Evolutionary conservation across 2,329 filamentous ascomycete species (phyloP).

Genomic region (Cercospora sp.): DNA sequence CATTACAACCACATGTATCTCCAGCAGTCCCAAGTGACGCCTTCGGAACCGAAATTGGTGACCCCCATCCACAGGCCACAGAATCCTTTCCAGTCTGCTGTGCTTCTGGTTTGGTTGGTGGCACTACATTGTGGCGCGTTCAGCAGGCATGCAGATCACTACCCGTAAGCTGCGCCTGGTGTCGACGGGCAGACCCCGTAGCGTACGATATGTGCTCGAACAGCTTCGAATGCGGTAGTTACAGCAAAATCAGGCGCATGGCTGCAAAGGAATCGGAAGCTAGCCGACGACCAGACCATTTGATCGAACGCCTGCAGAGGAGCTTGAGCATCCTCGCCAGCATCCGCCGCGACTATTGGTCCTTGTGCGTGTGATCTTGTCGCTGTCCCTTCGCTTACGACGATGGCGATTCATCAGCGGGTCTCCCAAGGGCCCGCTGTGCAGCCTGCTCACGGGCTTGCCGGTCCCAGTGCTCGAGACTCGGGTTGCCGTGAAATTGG

Average conservation of each 20-base stretch:
- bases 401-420: background rate
- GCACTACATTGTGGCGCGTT: background rate
- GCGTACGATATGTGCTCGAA: background rate
- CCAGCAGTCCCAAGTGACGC: background rate
- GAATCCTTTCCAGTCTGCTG: background rate
- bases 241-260: background rate
- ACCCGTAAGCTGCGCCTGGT: background rate
- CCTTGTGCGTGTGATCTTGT: background rate
- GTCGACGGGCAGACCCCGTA: background rate
- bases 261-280: background rate
- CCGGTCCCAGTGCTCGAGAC: background rate
- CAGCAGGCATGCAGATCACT: background rate
- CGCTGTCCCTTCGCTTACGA: background rate
- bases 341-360: background rate
- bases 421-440: background rate
- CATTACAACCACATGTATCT: conserved; percentile 13
- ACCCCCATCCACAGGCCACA: background rate
- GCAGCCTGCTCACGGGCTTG: background rate
- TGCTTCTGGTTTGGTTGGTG: background rate
- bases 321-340: background rate
- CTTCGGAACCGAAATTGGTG: conserved; percentile 3
- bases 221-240: background rate
- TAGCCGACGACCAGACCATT: background rate
- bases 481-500: conserved; percentile 3
- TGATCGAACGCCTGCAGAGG: background rate